Percentiles rank a stretch among this genome's conserved stretches.
phyloP scores from a whole-genome alignment of 2,329 filamentous ascomycete genomes.

The Polychaeton citri region DNA sequence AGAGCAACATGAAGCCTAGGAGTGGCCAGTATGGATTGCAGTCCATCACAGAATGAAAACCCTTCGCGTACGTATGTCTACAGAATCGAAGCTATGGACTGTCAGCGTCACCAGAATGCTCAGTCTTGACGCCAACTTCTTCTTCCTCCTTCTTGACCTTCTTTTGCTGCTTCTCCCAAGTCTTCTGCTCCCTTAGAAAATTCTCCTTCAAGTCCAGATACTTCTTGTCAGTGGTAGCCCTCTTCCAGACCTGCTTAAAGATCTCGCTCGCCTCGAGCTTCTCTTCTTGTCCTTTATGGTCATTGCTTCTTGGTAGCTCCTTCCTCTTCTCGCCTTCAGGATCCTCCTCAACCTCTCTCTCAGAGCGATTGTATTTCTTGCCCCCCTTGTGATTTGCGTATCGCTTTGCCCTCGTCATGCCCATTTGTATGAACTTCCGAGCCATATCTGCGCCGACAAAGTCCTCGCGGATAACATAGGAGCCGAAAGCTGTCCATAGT shows the following conservation, averaged over 20 bases:
- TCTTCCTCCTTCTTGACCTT: constrained; percentile 6
- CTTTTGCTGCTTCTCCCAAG: constrained; percentile 21
- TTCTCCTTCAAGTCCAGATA: constrained; percentile 33
- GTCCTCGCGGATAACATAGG: constrained; percentile 38
- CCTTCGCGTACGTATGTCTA: too few species aligned
- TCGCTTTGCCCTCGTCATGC: constrained; percentile 47
- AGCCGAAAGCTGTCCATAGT: constrained; percentile 38
- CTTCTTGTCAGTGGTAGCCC: constrained; percentile 29
- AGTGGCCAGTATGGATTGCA: too few species aligned
- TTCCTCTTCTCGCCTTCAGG: constrained; percentile 8
- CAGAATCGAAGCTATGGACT: too few species aligned
- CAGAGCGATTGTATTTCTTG: constrained; percentile 37
- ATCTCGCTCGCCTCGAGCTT: constrained; percentile 37
- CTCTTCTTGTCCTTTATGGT: constrained; percentile 34
- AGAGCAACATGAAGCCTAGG: too few species aligned
- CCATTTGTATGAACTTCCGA: constrained; percentile 53
- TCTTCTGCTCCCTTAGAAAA: constrained; percentile 35
- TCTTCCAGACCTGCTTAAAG: constrained; percentile 38
- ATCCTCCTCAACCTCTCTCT: constrained; percentile 17
- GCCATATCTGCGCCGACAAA: constrained; percentile 54
- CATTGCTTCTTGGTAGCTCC: constrained; percentile 31
- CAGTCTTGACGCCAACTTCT: too few species aligned
- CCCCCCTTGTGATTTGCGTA: constrained; percentile 46
- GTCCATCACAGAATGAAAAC: too few species aligned
- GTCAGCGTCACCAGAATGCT: too few species aligned